Evolutionary conservation across 768 basidiomycete species (phyloP).

Genomic region (Kwoniella dendrophila): DNA sequence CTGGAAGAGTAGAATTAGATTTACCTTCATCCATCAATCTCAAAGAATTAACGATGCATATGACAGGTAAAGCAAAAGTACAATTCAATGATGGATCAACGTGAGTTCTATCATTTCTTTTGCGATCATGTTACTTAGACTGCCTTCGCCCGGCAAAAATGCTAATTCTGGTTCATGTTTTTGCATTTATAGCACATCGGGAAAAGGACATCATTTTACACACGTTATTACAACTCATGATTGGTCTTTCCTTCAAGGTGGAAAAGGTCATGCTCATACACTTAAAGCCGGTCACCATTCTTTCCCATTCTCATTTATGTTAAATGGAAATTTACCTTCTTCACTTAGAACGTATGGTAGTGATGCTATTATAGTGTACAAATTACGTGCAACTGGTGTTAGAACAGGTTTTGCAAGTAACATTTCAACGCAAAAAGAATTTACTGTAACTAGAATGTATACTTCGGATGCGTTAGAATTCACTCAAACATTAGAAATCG

Average conservation of each 20-base stretch:
- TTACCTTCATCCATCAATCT: slow-evolving; percentile 77
- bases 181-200: slow-evolving; percentile 21
- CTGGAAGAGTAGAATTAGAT: slow-evolving; percentile 77
- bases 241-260: slow-evolving; percentile 89
- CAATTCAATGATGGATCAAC: slow-evolving; percentile 59
- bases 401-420: slow-evolving; percentile 75
- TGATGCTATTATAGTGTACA: slow-evolving; percentile 75
- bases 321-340: slow-evolving; percentile 84
- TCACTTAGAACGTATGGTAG: slow-evolving; percentile 63
- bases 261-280: slow-evolving; percentile 75
- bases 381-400: slow-evolving; percentile 79
- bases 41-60: slow-evolving; percentile 79
- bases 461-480: slow-evolving; percentile 84
- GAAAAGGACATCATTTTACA: slow-evolving; percentile 55
- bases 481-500: slow-evolving; percentile 84
- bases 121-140: too few relatives aligned
- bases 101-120: slow-evolving; percentile 33
- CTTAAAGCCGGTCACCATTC: slow-evolving; percentile 93
- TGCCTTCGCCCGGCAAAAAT: too few relatives aligned
- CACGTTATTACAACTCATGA: slow-evolving; percentile 74
- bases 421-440: slow-evolving; percentile 65
- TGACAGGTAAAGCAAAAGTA: slow-evolving; percentile 77
- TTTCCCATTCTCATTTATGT: slow-evolving; percentile 86
- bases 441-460: slow-evolving; percentile 74
- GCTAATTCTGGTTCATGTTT: slow-evolving; percentile 5